These are phyloP conservation scores for Blastobotrys capitulatus DNA, from an alignment of 1,139 yeast species.

Conservation along the genomic window DNA sequence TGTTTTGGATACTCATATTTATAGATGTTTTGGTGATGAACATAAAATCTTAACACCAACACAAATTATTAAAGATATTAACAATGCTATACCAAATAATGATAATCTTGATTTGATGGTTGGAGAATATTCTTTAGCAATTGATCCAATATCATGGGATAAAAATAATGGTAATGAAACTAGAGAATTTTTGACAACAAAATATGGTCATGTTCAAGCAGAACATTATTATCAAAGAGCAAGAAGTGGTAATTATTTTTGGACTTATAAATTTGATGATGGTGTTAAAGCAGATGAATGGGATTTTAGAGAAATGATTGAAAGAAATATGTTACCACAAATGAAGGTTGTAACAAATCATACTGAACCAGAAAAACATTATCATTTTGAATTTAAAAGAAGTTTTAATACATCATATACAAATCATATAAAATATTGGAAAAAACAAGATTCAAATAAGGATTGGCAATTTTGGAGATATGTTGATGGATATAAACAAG, in stretches of 20 bases:
- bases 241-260: constrained; percentile 69
- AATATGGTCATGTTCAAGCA: constrained; percentile 41
- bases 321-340: constrained; percentile 52
- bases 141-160: constrained; percentile 72
- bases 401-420: constrained; percentile 42
- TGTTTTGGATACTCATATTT: constrained; percentile 77
- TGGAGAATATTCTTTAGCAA: constrained; percentile 88
- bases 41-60: constrained; percentile 65
- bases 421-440: constrained; percentile 66
- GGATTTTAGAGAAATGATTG: constrained; percentile 80
- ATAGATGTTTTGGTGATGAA: constrained; percentile 74
- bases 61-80: constrained; percentile 55
- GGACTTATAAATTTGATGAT: constrained; percentile 84
- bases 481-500: constrained; percentile 68
- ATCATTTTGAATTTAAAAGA: constrained; percentile 16
- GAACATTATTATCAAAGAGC: constrained; percentile 48
- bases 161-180: constrained; percentile 29
- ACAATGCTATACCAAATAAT: constrained; percentile 37
- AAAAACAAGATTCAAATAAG: constrained; percentile 48
- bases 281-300: constrained; percentile 94
- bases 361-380: constrained; percentile 36
- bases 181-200: constrained; percentile 42
- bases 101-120: constrained; percentile 54
- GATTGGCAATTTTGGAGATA: constrained; percentile 77
- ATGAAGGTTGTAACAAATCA: constrained; percentile 20